Percentiles rank a stretch among this genome's conserved stretches.
Evolutionary conservation across 495 filamentous ascomycete genomes (phyloP).

Genomic region (Xylaria curta): DNA sequence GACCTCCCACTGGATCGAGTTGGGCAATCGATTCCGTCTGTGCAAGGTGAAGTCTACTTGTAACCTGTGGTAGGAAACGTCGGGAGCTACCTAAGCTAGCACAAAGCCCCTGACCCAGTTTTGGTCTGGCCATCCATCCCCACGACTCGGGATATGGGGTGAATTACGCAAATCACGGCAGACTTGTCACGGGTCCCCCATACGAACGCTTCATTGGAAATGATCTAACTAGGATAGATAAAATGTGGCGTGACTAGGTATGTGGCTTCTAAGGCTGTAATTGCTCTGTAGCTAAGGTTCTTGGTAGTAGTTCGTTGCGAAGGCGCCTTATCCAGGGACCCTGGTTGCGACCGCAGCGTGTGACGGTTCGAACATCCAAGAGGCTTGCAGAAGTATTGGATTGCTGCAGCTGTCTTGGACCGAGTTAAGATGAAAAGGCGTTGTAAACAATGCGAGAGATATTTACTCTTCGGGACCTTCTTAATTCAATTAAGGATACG

Average conservation of each 20-base stretch:
- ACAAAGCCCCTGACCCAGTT: neutral
- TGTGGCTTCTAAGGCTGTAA: neutral
- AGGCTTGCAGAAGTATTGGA: neutral
- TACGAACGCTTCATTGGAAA: neutral
- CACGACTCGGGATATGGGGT: neutral
- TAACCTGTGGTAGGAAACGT: neutral
- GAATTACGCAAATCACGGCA: neutral
- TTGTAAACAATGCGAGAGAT: neutral
- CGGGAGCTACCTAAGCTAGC: constrained; percentile 1
- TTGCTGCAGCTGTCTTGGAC: neutral
- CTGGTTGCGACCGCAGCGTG: neutral
- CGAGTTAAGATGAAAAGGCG: neutral
- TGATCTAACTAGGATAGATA: neutral
- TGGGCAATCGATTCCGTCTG: neutral
- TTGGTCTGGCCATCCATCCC: neutral
- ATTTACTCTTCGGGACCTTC: neutral
- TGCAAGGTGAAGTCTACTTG: neutral
- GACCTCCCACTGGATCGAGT: too few species aligned
- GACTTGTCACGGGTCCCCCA: neutral
- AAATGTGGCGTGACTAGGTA: neutral
- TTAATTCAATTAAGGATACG: neutral
- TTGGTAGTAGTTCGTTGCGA: neutral
- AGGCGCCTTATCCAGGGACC: neutral
- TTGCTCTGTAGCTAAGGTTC: neutral
- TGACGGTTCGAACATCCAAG: neutral